Base-by-base conservation (phyloP, 108 stramenopile genomes). In the Fistulifera solaris region DNA sequence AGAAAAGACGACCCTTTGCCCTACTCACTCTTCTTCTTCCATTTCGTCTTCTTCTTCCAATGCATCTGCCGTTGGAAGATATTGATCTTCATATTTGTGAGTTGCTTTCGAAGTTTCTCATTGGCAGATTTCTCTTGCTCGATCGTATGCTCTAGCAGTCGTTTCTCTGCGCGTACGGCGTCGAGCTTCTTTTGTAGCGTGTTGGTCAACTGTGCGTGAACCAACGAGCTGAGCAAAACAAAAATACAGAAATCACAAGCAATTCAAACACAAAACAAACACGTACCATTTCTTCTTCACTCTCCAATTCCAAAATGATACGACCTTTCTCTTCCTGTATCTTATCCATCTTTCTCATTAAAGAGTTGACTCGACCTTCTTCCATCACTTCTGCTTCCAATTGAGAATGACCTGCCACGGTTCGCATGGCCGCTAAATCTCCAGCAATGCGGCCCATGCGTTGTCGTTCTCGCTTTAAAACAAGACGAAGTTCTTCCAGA, bases 221-320 rank as follows among this genome's bases (percentile, higher is more conserved):
- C 19, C 2, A 35, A 24, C 6, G 6, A 59, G 19, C 13, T 16
- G 31, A 6, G n/a, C n/a, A n/a, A n/a, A n/a, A n/a, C n/a, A n/a
- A n/a, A n/a, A n/a, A 41, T 15, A 12, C 11, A 58, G 12, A 13
- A 27, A 13, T 23, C 57, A 23, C 24, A 22, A 21, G 46, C 44
- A 17, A 17, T 11, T 11, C 11, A 58, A 58, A 8, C 31, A 35
- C 31, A 35, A 35, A 35, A 35, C 31, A 45, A 40, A 19, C 4
- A 51, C 70, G 48, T 44, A 71, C 70, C 68, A 75, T 62, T 62
- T 75, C 73, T 54, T 75, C 73, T 53, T 75, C 73, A 24, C 68
- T 42, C 25, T 75, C 73, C 48, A 75, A 54, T 40, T 75, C 73
- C 17, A 62, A 12, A 22, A 75, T 54, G 49, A 75, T 68, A 13